Percentiles rank a stretch among this genome's conserved stretches.
These are phyloP conservation scores for Globisporangium cylindrosporum DNA, from an alignment of 352 stramenopile genomes.

Conservation along the genomic window DNA sequence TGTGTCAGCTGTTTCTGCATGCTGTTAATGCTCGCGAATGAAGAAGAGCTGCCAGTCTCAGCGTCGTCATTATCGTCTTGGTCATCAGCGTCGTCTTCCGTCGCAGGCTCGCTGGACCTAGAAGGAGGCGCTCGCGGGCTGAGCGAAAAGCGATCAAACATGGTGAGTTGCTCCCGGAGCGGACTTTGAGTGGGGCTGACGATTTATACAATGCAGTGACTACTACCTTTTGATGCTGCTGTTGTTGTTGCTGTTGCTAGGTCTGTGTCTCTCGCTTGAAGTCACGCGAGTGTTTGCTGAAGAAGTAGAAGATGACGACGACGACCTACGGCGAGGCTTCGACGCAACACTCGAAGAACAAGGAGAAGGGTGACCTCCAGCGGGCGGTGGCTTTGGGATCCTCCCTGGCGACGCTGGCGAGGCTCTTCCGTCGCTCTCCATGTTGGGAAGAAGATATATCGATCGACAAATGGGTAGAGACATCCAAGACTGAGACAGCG, in stretches of 20 bases:
- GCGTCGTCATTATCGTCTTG: not conserved
- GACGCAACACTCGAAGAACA: not conserved
- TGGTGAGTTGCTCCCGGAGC: not conserved
- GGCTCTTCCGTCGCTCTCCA: slow-evolving; percentile 12
- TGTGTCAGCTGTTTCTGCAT: slow-evolving; percentile 30
- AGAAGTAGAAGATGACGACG: slow-evolving; percentile 10
- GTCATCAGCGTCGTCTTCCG: slow-evolving; percentile 25
- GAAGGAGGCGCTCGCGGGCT: slow-evolving; percentile 24
- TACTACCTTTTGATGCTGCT: slow-evolving; percentile 10
- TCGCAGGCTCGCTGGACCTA: slow-evolving; percentile 30
- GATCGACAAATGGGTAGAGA: not conserved
- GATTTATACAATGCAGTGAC: not conserved
- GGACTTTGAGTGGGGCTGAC: not conserved
- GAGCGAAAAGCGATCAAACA: not conserved
- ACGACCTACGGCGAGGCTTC: slow-evolving; percentile 4
- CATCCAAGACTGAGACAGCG: not conserved
- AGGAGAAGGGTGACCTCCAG: slow-evolving; percentile 1
- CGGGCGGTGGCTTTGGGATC: slow-evolving; percentile 19
- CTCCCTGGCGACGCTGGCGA: slow-evolving; percentile 5
- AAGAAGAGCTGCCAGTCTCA: not conserved
- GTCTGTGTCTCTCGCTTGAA: not conserved
- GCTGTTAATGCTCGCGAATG: slow-evolving; percentile 14
- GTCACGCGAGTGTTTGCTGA: slow-evolving; percentile 1
- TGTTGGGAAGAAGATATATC: not conserved
- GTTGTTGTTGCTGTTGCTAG: slow-evolving; percentile 18